phyloP scores from a whole-genome alignment of 139 green algal genomes.

The Auxenochlorella protothecoides region DNA sequence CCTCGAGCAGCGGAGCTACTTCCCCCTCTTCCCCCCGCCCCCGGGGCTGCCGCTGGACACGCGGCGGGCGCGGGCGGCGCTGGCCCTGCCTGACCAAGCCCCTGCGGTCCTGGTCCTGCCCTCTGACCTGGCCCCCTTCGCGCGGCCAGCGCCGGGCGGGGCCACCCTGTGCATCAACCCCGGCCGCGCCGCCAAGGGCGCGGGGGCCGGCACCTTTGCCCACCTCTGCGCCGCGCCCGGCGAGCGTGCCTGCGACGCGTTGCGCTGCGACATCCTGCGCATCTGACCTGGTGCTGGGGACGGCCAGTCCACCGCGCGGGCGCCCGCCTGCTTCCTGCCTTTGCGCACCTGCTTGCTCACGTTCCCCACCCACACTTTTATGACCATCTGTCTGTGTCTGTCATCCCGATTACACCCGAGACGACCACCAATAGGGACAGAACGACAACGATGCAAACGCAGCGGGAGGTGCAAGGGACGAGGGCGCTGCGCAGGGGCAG shows the following conservation, averaged over 20 bases:
- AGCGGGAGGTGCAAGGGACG: background rate
- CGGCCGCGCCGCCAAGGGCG: constrained; percentile 60
- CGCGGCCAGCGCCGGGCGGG: constrained; percentile 32
- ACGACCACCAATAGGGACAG: no score
- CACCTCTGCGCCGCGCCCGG: constrained; percentile 33
- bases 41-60: constrained; percentile 64
- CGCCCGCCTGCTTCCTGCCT: no score
- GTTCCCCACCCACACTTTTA: no score
- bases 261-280: constrained; percentile 27
- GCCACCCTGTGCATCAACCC: constrained; percentile 67
- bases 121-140: constrained; percentile 85
- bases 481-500: no score
- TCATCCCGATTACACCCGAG: no score
- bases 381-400: no score
- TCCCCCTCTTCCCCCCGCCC: constrained; percentile 76
- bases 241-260: constrained; percentile 15
- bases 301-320: no score
- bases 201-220: constrained; percentile 59
- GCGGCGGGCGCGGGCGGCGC: constrained; percentile 18
- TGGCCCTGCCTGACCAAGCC: constrained; percentile 39
- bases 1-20: constrained; percentile 69
- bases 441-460: background rate
- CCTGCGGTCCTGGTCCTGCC: constrained; percentile 87
- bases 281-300: constrained; percentile 17
- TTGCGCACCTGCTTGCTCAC: no score